phyloP scores from a whole-genome alignment of 345 rosid genomes.

The Turritis glabra region DNA sequence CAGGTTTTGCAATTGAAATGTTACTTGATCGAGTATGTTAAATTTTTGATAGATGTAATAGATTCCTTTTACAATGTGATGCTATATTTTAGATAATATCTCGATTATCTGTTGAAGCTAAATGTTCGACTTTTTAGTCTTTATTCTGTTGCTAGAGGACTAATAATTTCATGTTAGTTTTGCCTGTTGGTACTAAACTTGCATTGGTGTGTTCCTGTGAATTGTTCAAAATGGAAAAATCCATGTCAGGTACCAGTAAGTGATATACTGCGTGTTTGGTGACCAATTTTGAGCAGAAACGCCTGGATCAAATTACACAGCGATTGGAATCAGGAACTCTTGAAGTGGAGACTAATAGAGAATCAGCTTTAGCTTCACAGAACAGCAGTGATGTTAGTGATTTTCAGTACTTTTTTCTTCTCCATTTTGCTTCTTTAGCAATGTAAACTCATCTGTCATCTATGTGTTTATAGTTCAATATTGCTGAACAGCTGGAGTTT shows the following conservation, averaged over 20 bases:
- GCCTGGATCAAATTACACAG: slow-evolving; percentile 72
- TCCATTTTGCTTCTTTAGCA: not conserved
- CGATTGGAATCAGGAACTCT: slow-evolving; percentile 61
- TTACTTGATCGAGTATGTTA: not conserved
- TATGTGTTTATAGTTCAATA: slow-evolving; percentile 47
- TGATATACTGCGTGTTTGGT: slow-evolving; percentile 49
- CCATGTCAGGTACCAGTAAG: not conserved
- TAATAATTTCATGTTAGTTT: not conserved
- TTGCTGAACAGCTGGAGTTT: slow-evolving; percentile 58
- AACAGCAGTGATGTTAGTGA: slow-evolving; percentile 47
- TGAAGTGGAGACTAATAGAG: slow-evolving; percentile 43
- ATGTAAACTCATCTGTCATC: not conserved
- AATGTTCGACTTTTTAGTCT: not conserved
- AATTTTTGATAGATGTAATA: not conserved
- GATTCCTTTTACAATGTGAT: not conserved
- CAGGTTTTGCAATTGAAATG: no score
- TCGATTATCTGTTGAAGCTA: not conserved
- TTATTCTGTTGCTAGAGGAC: not conserved
- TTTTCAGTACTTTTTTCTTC: slow-evolving; percentile 5
- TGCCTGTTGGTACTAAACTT: not conserved
- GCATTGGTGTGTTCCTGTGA: not conserved
- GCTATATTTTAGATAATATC: not conserved
- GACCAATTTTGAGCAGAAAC: slow-evolving; percentile 84
- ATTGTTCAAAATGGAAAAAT: slow-evolving; percentile 12
- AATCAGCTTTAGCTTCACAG: slow-evolving; percentile 35